Evolutionary conservation across 1,139 yeast species (phyloP).

Genomic region (Yamadazyma atmosphaerica): DNA sequence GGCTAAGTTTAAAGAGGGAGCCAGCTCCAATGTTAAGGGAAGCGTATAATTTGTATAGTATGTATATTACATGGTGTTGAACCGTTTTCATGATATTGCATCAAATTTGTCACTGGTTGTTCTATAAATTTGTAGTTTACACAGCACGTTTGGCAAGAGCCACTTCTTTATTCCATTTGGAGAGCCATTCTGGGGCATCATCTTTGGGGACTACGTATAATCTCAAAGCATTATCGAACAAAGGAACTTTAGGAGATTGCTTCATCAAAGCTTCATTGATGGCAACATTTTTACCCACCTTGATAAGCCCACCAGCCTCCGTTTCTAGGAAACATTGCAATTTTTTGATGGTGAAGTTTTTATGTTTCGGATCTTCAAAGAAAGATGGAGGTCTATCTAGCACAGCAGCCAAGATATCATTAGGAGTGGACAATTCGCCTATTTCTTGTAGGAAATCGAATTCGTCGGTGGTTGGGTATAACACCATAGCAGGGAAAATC

Average conservation of each 20-base stretch:
- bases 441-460: conserved; percentile 79
- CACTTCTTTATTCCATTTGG: conserved; percentile 63
- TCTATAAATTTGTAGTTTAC: conserved; percentile 11
- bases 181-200: conserved; percentile 65
- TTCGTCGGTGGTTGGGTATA: conserved; percentile 84
- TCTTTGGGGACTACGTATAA: conserved; percentile 79
- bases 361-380: conserved; percentile 65
- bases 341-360: conserved; percentile 56
- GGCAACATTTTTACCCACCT: conserved; percentile 76
- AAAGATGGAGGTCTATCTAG: conserved; percentile 69
- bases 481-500: conserved; percentile 73
- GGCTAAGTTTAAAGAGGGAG: background rate
- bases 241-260: conserved; percentile 66
- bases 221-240: conserved; percentile 74
- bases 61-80: conserved; percentile 11
- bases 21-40: background rate
- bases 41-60: conserved; percentile 25
- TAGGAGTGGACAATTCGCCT: conserved; percentile 66
- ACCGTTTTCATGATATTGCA: too few species aligned
- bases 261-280: conserved; percentile 64
- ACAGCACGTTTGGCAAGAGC: conserved; percentile 46
- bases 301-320: conserved; percentile 76
- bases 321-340: conserved; percentile 84
- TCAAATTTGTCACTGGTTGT: too few species aligned
- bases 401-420: conserved; percentile 55